Base-by-base conservation (phyloP, 2,329 filamentous ascomycete genomes). In the Tolypocladium inflatum region DNA sequence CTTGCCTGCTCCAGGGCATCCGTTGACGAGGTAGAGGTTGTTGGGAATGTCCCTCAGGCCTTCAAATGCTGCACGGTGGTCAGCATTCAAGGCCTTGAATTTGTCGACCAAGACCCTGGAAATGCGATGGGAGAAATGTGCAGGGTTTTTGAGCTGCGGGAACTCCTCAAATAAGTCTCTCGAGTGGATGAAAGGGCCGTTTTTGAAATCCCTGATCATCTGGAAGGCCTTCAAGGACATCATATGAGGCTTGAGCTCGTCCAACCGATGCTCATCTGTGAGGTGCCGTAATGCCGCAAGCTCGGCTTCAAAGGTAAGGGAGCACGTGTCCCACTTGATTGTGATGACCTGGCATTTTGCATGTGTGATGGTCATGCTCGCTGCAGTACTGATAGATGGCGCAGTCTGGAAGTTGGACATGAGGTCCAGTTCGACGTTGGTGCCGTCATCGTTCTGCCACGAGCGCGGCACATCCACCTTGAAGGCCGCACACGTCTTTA, bases 351-450 rank as follows among this genome's bases (percentile, higher is more conserved):
- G 67, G 1, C 52, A 48, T 1, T 59, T 63, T 0, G 54, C 4
- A 1, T 64, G 39, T 8, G 63, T 60, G 1, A 70, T 8, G 0
- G n/a, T 52, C 1, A 70, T 55, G 6, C 42, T 59, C 2, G 41
- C 7, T 6, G 65, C 55, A 8, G 68, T 62, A 1, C 64, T 59
- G 0, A 69, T 62, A 4, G 59, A 0, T 77, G 81, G 19, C 78
- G 82, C 67, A 80, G 85, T 68, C 79, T 86, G 76, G 83, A 88
- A 73, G 79, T 85, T 77, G 72, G 81, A 57, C 85, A 88, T 73
- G 77, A 88, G 69, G 76, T 89, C 55, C 67, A 71, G 23, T 11
- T 71, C 64, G 2, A 67, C 15, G 2, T 66, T 60, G 0, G 57
- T 55, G 0, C 69, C 70, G 0, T 67, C 60, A 0, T 64, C 58